Evolutionary conservation across 352 stramenopile species (phyloP).

Genomic region (Peronospora tabacina): DNA sequence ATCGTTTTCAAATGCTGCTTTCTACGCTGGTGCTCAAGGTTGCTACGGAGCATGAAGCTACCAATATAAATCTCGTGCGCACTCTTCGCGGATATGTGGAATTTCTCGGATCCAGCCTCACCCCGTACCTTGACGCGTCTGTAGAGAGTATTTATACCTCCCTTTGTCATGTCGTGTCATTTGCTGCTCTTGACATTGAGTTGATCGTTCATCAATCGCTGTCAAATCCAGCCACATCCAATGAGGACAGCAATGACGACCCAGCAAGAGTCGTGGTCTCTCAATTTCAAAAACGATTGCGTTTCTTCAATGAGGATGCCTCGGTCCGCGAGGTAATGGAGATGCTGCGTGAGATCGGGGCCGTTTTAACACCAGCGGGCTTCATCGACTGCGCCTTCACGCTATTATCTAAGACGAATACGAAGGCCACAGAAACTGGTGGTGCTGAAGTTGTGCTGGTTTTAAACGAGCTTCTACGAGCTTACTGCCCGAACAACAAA

Average conservation of each 20-base stretch:
- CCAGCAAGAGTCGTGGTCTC: slow-evolving; percentile 32
- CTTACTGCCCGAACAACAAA: slow-evolving; percentile 14
- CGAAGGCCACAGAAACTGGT: not conserved
- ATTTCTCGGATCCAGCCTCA: slow-evolving; percentile 38
- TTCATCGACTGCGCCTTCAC: slow-evolving; percentile 64
- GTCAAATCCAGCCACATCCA: slow-evolving; percentile 5
- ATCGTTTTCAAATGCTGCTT: slow-evolving; percentile 67
- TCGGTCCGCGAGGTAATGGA: slow-evolving; percentile 37
- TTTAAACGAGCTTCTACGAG: slow-evolving; percentile 55
- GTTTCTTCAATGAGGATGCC: slow-evolving; percentile 63
- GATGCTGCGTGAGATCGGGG: slow-evolving; percentile 46
- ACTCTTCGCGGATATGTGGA: slow-evolving; percentile 62
- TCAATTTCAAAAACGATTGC: slow-evolving; percentile 76
- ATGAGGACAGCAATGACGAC: slow-evolving; percentile 1
- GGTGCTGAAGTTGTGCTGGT: slow-evolving; percentile 46
- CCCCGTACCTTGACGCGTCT: slow-evolving; percentile 39
- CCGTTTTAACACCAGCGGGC: slow-evolving; percentile 39
- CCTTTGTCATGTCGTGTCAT: slow-evolving; percentile 42
- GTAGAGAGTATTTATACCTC: slow-evolving; percentile 44
- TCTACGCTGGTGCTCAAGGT: slow-evolving; percentile 57
- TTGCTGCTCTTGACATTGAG: slow-evolving; percentile 67
- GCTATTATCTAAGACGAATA: slow-evolving; percentile 24
- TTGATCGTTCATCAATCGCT: slow-evolving; percentile 53
- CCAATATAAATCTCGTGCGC: slow-evolving; percentile 48
- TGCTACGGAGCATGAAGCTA: slow-evolving; percentile 51